Percentiles rank a stretch among this genome's conserved stretches.
Evolutionary conservation across 495 filamentous ascomycete species (phyloP).

Genomic region (Viridothelium virens): DNA sequence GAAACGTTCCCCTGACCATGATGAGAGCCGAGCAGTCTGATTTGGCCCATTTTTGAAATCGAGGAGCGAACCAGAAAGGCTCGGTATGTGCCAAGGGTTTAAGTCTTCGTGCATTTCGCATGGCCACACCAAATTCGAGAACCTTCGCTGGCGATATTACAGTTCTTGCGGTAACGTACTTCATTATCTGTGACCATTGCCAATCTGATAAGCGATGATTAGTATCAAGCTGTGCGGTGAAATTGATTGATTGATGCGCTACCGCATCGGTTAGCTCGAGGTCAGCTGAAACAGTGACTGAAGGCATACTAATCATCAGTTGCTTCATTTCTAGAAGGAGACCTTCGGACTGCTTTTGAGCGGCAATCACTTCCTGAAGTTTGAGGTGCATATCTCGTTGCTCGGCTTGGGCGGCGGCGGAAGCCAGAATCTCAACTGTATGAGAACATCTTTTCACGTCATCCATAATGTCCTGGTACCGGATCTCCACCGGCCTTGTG

Average conservation of each 20-base stretch:
- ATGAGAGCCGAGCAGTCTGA: background rate
- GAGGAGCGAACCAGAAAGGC: background rate
- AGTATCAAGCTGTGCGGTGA: too few species aligned
- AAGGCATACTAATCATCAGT: background rate
- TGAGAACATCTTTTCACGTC: constrained; percentile 18
- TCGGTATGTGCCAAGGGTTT: too few species aligned
- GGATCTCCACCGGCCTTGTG: constrained; percentile 23
- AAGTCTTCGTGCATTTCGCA: too few species aligned
- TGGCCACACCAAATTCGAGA: too few species aligned
- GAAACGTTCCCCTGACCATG: background rate
- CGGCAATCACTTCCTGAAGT: background rate
- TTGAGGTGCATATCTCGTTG: constrained; percentile 10
- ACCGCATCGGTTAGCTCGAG: too few species aligned
- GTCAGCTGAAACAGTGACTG: too few species aligned
- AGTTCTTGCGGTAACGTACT: too few species aligned
- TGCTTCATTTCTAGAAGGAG: background rate
- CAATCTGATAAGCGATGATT: too few species aligned
- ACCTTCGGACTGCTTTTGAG: background rate
- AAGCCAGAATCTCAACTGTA: background rate
- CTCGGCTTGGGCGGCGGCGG: background rate
- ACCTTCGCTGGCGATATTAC: too few species aligned
- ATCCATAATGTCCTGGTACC: constrained; percentile 28
- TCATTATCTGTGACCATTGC: too few species aligned
- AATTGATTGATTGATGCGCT: too few species aligned
- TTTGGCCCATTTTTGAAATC: background rate